Percentiles rank a stretch among this genome's conserved stretches.
Evolutionary conservation across 2,329 filamentous ascomycete genomes (phyloP).

Genomic region (Penicillium freii): DNA sequence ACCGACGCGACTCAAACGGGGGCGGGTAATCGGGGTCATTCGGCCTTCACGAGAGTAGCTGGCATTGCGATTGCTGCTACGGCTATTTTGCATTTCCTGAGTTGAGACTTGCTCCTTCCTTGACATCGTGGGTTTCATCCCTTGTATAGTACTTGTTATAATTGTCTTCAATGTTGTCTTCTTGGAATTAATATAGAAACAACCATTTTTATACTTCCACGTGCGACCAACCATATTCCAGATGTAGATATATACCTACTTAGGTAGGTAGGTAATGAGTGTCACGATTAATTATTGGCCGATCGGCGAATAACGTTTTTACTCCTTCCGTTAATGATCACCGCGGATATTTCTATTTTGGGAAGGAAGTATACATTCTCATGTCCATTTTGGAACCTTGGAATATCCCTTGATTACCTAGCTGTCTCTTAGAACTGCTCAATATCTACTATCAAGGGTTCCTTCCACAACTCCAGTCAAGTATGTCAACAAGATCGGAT

Average conservation of each 20-base stretch:
- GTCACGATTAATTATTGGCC: not conserved
- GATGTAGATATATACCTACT: too few species aligned
- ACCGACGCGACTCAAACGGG: constrained; percentile 3
- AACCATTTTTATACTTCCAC: not conserved
- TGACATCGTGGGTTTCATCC: not conserved
- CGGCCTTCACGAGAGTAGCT: not conserved
- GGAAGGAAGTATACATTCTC: not conserved
- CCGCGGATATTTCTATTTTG: not conserved
- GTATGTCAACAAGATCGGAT: not conserved
- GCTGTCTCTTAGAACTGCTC: not conserved
- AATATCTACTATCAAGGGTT: not conserved
- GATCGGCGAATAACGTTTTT: not conserved
- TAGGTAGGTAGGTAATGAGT: not conserved
- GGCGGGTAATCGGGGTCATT: not conserved
- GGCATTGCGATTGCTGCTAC: not conserved
- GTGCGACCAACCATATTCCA: not conserved
- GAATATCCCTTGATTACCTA: constrained; percentile 2
- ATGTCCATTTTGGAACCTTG: not conserved
- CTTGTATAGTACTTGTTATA: not conserved
- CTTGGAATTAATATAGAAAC: not conserved
- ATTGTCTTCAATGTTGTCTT: not conserved
- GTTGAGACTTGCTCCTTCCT: not conserved
- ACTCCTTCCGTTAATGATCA: not conserved
- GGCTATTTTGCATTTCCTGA: not conserved
- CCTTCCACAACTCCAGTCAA: not conserved